Base-by-base conservation (phyloP, 73 alveolate species). In the Symbiodinium pilosum region DNA sequence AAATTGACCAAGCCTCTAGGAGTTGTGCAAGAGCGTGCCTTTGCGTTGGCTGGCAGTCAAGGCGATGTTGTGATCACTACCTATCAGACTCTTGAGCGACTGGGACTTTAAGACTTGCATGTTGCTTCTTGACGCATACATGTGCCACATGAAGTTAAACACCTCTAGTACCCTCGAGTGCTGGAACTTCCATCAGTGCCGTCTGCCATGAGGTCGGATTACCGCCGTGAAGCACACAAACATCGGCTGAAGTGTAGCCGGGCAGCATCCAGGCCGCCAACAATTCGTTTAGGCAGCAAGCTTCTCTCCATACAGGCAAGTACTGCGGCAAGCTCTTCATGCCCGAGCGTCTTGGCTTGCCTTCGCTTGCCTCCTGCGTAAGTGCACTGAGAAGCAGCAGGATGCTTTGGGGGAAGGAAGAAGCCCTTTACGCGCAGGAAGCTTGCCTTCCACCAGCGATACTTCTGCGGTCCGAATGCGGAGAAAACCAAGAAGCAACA, bases 381-480 rank as follows among this genome's bases (percentile, higher is more conserved):
- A n/a, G n/a, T n/a, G n/a, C n/a, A n/a, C n/a, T n/a, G n/a, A n/a
- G n/a, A n/a, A n/a, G n/a, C n/a, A n/a, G n/a, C n/a, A n/a, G n/a
- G n/a, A n/a, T n/a, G n/a, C n/a, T n/a, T n/a, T n/a, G n/a, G 59
- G 59, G 59, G 59, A 14, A 47, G 21, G 21, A 47, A 47, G 59
- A 47, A 14, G 59, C 6, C 59, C 59, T 47, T 14, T 6, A 47
- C 14, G 14, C 21, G 24, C 56, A 91, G 87, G 91, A 93, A 93
- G 87, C 84, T 93, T 30, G 64, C 93, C 93, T 51, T 93, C 43
- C 99, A 93, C 75, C 99, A 83, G 93, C 93, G 99, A 51, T 93
- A 93, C 75, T 93, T 93, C 99, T 93, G 99, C 54, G 99, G 99
- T 28, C 99, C 99, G 24, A 83, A 93, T 54, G 99, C 99, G 40